Conservation (phyloP, 164 flowering plant species). For the Tinospora cordifolia region DNA sequence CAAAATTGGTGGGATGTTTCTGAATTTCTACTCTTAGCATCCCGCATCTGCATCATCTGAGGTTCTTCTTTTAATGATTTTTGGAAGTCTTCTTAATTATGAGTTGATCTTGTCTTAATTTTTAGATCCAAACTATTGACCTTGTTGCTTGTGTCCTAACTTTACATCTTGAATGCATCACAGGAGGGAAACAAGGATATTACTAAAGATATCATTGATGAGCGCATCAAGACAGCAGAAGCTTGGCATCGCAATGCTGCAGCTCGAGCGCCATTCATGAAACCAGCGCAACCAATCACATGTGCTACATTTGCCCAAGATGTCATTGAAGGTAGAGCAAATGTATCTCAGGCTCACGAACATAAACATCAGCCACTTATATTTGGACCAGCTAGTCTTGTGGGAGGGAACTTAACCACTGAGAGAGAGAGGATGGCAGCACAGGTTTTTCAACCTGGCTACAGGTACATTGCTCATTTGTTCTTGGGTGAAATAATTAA, state of each 20-base stretch:
- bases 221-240: slow-evolving; percentile 70
- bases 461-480: slow-evolving; percentile 41
- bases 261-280: slow-evolving; percentile 42
- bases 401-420: slow-evolving; percentile 51
- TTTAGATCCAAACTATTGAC: too few relatives aligned
- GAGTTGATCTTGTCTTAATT: too few relatives aligned
- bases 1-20: too few relatives aligned
- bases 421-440: slow-evolving; percentile 88
- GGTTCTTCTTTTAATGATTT: too few relatives aligned
- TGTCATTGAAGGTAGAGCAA: slow-evolving; percentile 91
- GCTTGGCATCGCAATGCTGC: slow-evolving; percentile 84
- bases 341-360: slow-evolving; percentile 61
- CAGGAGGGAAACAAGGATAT: slow-evolving; percentile 68
- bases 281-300: slow-evolving; percentile 82
- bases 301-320: slow-evolving; percentile 99
- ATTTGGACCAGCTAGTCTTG: slow-evolving; percentile 91
- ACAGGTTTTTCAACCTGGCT: slow-evolving; percentile 86
- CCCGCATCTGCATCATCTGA: too few relatives aligned
- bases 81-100: too few relatives aligned
- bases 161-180: slow-evolving; percentile 6
- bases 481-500: not conserved
- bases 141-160: too few relatives aligned
- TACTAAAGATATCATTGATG: slow-evolving; percentile 57
- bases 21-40: too few relatives aligned
- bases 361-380: slow-evolving; percentile 82